Conservation (phyloP, 1,284 basidiomycete genomes). For the Coniophora puteana region DNA sequence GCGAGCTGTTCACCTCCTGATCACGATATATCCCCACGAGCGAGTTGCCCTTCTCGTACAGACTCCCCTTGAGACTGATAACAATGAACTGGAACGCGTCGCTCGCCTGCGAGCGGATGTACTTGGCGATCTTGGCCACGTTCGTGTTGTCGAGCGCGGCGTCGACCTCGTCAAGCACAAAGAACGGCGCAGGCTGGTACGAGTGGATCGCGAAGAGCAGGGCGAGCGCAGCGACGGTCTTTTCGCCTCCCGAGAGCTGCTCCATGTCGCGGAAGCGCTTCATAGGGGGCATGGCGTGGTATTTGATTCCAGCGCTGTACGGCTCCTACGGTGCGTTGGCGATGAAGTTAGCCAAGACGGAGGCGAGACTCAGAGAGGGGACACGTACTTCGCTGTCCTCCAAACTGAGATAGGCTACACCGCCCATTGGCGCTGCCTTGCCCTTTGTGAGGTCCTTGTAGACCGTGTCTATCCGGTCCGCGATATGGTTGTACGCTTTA, state of each 20-base stretch:
- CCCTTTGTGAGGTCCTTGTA: constrained; percentile 99
- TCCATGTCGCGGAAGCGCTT: constrained; percentile 99
- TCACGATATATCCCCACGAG: constrained; percentile 94
- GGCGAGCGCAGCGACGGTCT: constrained; percentile 96
- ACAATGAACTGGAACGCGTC: constrained; percentile 93
- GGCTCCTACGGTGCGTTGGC: constrained; percentile 67
- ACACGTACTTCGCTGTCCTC: constrained; percentile 87
- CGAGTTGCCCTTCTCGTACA: constrained; percentile 90
- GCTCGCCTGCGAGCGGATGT: constrained; percentile 79
- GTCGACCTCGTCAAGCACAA: constrained; percentile 98
- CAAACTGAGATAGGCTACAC: constrained; percentile 92
- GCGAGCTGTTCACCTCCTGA: constrained; percentile 89
- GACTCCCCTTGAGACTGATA: constrained; percentile 89
- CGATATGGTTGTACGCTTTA: constrained; percentile 95
- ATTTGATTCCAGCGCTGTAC: constrained; percentile 93
- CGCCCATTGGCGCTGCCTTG: constrained; percentile 89
- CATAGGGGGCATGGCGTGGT: constrained; percentile 99
- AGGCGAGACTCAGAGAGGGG: neutral
- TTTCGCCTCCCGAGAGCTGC: constrained; percentile 96
- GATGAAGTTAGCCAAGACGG: neutral
- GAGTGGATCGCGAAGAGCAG: constrained; percentile 96
- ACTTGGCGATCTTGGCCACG: constrained; percentile 89
- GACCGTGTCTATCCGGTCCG: constrained; percentile 89
- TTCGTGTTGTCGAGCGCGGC: constrained; percentile 97
- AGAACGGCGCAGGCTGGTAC: constrained; percentile 98